Conservation (phyloP, 2,329 filamentous ascomycete genomes). For the Diaporthe ampelina region DNA sequence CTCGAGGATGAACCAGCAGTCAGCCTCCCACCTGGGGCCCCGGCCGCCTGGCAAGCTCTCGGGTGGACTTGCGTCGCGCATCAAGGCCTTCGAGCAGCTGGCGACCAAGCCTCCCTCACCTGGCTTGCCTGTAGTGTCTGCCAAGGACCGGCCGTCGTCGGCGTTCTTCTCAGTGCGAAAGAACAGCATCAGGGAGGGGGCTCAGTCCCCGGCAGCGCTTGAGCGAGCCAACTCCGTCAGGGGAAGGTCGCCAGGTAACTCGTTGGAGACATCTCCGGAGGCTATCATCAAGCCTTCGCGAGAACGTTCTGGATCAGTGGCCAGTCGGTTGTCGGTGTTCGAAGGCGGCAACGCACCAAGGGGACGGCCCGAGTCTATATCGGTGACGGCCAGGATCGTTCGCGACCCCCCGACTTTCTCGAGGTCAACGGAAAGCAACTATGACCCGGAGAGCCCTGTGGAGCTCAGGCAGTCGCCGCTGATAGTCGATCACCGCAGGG, state of each 20-base stretch:
- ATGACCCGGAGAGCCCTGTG: constrained; percentile 58
- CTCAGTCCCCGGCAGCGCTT: constrained; percentile 60
- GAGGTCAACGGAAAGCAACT: constrained; percentile 56
- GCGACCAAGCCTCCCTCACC: constrained; percentile 57
- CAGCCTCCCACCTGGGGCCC: constrained; percentile 64
- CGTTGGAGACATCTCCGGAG: constrained; percentile 63
- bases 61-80: constrained; percentile 92
- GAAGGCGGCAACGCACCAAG: constrained; percentile 60
- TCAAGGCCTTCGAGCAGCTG: constrained; percentile 91
- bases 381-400: constrained; percentile 87
- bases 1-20: constrained; percentile 67
- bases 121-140: constrained; percentile 41
- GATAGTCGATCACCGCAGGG: constrained; percentile 68
- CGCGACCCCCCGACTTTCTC: constrained; percentile 69
- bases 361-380: constrained; percentile 80
- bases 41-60: constrained; percentile 86
- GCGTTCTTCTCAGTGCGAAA: constrained; percentile 73
- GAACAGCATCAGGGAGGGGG: constrained; percentile 55
- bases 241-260: constrained; percentile 53
- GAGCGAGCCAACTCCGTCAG: constrained; percentile 59
- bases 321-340: constrained; percentile 69
- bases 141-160: constrained; percentile 61
- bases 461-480: constrained; percentile 73
- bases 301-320: constrained; percentile 67
- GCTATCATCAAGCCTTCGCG: constrained; percentile 52